Percentiles rank a stretch among this genome's conserved stretches.
These are phyloP conservation scores for Quercus suber DNA, from an alignment of 306 rosid genomes.

Conservation along the genomic window DNA sequence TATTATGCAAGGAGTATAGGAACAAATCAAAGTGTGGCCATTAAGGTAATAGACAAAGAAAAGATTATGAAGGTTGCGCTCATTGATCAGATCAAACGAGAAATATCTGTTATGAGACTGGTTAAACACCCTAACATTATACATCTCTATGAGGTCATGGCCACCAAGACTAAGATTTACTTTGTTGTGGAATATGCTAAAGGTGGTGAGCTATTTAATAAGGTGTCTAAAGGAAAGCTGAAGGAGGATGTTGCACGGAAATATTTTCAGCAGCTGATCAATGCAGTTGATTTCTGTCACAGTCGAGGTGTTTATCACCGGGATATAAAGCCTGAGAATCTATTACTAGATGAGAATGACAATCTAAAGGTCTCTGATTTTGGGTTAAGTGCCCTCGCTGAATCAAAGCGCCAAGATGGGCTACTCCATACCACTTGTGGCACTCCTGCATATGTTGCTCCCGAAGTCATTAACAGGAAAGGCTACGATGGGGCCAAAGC, in stretches of 20 bases:
- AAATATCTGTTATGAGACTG: conserved; percentile 69
- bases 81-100: conserved; percentile 64
- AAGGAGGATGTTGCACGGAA: conserved; percentile 66
- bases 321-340: conserved; percentile 88
- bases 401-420: conserved; percentile 56
- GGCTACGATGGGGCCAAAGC: conserved; percentile 95
- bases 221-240: conserved; percentile 74
- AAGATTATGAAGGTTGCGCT: conserved; percentile 56
- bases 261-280: conserved; percentile 71
- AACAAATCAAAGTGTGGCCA: conserved; percentile 74
- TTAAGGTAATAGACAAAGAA: conserved; percentile 72
- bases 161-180: conserved; percentile 82
- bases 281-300: conserved; percentile 85
- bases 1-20: conserved; percentile 65
- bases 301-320: conserved; percentile 88
- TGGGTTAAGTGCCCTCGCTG: conserved; percentile 79
- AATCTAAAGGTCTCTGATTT: conserved; percentile 85
- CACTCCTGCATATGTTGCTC: conserved; percentile 95
- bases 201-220: conserved; percentile 87
- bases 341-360: conserved; percentile 75
- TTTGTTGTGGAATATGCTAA: conserved; percentile 82
- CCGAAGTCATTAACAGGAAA: conserved; percentile 73
- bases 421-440: conserved; percentile 87
- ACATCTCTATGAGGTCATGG: conserved; percentile 85
- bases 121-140: conserved; percentile 78